Evolutionary conservation across 2,329 filamentous ascomycete species (phyloP).

Genomic region (Hirsutella minnesotensis): DNA sequence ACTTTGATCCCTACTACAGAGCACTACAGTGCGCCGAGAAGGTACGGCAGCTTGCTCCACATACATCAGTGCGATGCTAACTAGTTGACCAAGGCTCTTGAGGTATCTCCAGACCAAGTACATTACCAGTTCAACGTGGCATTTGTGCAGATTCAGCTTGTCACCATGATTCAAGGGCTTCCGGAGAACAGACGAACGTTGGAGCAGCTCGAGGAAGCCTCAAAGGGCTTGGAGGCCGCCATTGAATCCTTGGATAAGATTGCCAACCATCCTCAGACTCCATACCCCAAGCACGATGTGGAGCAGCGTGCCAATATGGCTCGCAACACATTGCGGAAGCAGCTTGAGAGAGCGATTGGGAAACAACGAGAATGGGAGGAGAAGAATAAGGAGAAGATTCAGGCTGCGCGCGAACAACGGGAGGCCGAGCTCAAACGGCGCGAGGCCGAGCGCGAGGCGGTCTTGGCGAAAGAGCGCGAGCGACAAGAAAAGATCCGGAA

Average conservation of each 20-base stretch:
- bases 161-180: constrained; percentile 64
- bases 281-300: constrained; percentile 81
- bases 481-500: constrained; percentile 72
- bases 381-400: constrained; percentile 79
- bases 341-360: constrained; percentile 75
- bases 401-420: constrained; percentile 65
- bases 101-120: constrained; percentile 67
- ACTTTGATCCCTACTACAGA: constrained; percentile 44
- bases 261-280: constrained; percentile 52
- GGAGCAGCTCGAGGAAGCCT: constrained; percentile 69
- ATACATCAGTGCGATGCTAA: background rate
- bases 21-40: constrained; percentile 51
- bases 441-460: constrained; percentile 62
- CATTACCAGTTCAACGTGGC: constrained; percentile 97
- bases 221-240: constrained; percentile 70
- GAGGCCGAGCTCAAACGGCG: constrained; percentile 69
- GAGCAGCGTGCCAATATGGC: constrained; percentile 97
- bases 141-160: constrained; percentile 92
- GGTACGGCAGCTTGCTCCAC: constrained; percentile 25
- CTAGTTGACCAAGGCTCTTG: constrained; percentile 46
- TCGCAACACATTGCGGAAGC: constrained; percentile 83
- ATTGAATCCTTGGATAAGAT: constrained; percentile 61
- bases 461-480: constrained; percentile 58
- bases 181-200: constrained; percentile 67
- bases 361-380: constrained; percentile 86